Conservation (phyloP, 164 flowering plant species). For the Brasenia schreberi region DNA sequence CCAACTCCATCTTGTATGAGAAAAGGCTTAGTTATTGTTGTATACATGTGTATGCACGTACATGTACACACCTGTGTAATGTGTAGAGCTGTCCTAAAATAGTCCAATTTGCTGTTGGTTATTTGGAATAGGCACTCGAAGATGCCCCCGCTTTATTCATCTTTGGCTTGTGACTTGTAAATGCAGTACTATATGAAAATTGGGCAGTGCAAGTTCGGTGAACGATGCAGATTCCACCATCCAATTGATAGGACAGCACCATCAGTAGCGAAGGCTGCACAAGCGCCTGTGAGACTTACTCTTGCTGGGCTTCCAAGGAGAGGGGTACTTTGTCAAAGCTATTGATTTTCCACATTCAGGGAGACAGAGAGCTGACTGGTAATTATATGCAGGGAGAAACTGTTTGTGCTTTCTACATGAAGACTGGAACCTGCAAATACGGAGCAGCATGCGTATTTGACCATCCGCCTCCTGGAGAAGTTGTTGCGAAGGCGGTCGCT, state of each 20-base stretch:
- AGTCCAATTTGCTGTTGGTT: too few species aligned
- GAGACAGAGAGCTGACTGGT: background rate
- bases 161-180: background rate
- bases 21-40: too few species aligned
- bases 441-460: constrained; percentile 80
- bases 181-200: constrained; percentile 81
- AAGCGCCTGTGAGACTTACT: constrained; percentile 58
- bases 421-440: constrained; percentile 81
- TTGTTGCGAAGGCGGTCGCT: constrained; percentile 39
- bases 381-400: constrained; percentile 50
- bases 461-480: constrained; percentile 94
- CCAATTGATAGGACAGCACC: constrained; percentile 60
- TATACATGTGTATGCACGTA: too few species aligned
- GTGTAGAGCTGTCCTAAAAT: too few species aligned
- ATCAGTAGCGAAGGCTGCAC: constrained; percentile 19
- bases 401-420: constrained; percentile 71
- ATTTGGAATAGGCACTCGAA: too few species aligned
- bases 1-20: too few species aligned
- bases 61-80: too few species aligned
- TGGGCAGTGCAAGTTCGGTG: constrained; percentile 82
- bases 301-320: constrained; percentile 94
- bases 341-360: background rate
- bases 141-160: background rate
- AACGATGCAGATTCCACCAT: constrained; percentile 82
- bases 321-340: constrained; percentile 47